phyloP scores from a whole-genome alignment of 2,329 filamentous ascomycete genomes.

The Aspergillus awamori region DNA sequence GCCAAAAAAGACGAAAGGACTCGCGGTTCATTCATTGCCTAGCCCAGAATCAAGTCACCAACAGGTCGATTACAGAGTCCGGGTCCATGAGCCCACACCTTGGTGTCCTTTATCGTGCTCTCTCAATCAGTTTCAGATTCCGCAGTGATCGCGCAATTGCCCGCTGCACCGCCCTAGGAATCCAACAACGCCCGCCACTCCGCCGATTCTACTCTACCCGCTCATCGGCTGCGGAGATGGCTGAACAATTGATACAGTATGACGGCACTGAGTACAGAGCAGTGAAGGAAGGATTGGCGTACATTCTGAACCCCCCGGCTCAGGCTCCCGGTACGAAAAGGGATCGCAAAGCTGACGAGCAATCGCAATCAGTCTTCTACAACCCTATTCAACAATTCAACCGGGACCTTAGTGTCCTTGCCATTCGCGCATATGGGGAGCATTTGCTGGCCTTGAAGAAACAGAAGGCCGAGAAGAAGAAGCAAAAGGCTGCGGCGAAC shows the following conservation, averaged over 20 bases:
- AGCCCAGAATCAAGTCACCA: no score
- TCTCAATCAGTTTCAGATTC: neutral
- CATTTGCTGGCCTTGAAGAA: slow-evolving; percentile 60
- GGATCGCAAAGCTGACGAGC: slow-evolving; percentile 56
- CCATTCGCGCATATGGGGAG: slow-evolving; percentile 85
- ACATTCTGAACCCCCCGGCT: slow-evolving; percentile 64
- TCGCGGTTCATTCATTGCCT: neutral
- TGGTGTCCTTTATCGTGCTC: neutral
- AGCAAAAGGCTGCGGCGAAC: slow-evolving; percentile 37
- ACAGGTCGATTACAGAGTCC: neutral
- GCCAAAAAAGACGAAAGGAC: neutral
- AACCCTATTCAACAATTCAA: slow-evolving; percentile 99
- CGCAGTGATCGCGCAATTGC: neutral
- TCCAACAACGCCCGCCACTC: neutral
- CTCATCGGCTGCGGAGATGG: slow-evolving; percentile 15
- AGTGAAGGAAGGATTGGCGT: slow-evolving; percentile 68
- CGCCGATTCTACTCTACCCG: slow-evolving; percentile 9
- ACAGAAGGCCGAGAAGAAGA: slow-evolving; percentile 49
- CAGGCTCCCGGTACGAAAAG: slow-evolving; percentile 48
- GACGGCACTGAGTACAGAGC: slow-evolving; percentile 60
- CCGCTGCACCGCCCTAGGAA: neutral
- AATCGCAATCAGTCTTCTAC: slow-evolving; percentile 85
- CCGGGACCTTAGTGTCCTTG: slow-evolving; percentile 87
- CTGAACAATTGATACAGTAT: slow-evolving; percentile 42
- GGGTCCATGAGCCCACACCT: slow-evolving; percentile 8